phyloP scores from a whole-genome alignment of 2,329 filamentous ascomycete genomes.

The Verticillium zaregamsianum region DNA sequence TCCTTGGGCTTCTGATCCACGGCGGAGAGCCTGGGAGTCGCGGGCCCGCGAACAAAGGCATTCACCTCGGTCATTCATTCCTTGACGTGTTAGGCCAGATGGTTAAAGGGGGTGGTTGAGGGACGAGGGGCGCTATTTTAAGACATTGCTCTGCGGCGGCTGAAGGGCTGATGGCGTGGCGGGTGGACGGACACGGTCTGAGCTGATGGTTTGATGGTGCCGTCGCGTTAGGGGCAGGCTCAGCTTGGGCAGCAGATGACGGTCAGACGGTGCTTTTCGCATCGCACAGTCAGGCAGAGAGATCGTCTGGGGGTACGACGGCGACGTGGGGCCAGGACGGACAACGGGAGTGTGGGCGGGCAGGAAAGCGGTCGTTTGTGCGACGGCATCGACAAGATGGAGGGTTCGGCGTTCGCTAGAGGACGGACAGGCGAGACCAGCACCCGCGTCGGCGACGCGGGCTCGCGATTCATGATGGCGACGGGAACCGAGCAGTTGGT shows the following conservation, averaged over 20 bases:
- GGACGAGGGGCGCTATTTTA: background rate
- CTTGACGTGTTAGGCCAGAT: too few species aligned
- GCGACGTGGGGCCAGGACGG: background rate
- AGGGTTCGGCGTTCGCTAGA: background rate
- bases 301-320: background rate
- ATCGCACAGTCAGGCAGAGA: background rate
- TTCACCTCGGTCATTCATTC: background rate
- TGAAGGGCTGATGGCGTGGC: background rate
- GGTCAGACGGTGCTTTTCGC: background rate
- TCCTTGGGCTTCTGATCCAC: too few species aligned
- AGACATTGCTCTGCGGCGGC: background rate
- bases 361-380: background rate
- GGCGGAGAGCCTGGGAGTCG: too few species aligned
- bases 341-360: background rate
- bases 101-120: background rate
- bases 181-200: background rate
- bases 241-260: background rate
- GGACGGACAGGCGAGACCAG: background rate
- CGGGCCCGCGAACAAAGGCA: background rate
- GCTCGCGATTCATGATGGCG: background rate
- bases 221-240: background rate
- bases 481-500: background rate
- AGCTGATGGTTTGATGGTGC: background rate
- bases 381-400: background rate
- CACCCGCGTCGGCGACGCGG: background rate